phyloP scores from a whole-genome alignment of 176 grass and related monocot genomes.

The Juncus inflexus region DNA sequence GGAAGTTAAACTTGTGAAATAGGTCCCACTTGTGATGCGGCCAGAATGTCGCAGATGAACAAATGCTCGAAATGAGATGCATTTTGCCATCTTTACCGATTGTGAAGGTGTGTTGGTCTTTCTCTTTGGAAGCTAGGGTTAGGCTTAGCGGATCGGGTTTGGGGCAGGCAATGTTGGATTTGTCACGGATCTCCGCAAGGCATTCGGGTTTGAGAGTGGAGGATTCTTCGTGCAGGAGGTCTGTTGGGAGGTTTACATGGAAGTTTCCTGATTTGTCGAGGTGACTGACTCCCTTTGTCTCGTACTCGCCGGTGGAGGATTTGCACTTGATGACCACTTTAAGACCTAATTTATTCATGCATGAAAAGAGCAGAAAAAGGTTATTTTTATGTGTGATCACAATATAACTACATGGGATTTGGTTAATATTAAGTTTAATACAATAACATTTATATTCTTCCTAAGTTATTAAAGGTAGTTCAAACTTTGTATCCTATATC shows the following conservation, averaged over 20 bases:
- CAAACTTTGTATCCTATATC: too few relatives aligned
- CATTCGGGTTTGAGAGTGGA: constrained; percentile 18
- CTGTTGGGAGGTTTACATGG: constrained; percentile 9
- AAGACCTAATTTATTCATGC: constrained; percentile 12
- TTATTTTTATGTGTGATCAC: too few relatives aligned
- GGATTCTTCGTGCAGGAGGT: constrained; percentile 19
- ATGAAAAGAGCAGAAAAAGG: too few relatives aligned
- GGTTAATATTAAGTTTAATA: too few relatives aligned
- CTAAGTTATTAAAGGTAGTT: too few relatives aligned
- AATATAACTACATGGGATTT: too few relatives aligned
- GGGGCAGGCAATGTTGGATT: constrained; percentile 7
- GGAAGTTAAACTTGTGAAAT: constrained; percentile 1
- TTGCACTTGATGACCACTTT: constrained; percentile 25
- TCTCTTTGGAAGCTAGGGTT: constrained; percentile 20
- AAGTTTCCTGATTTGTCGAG: constrained; percentile 25
- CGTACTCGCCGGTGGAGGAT: constrained; percentile 13
- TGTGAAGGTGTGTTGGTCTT: constrained; percentile 19
- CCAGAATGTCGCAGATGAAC: constrained; percentile 16
- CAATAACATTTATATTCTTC: too few relatives aligned
- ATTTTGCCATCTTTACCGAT: constrained; percentile 12
- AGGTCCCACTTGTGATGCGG: constrained; percentile 15
- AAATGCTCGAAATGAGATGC: constrained; percentile 19
- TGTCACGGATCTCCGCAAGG: constrained; percentile 7
- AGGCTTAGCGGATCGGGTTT: constrained; percentile 20
- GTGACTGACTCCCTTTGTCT: constrained; percentile 17